Evolutionary conservation across 139 green algal genomes (phyloP), one percentile per base, ranked within the genome.

Genomic region (Choricystis sp.): DNA sequence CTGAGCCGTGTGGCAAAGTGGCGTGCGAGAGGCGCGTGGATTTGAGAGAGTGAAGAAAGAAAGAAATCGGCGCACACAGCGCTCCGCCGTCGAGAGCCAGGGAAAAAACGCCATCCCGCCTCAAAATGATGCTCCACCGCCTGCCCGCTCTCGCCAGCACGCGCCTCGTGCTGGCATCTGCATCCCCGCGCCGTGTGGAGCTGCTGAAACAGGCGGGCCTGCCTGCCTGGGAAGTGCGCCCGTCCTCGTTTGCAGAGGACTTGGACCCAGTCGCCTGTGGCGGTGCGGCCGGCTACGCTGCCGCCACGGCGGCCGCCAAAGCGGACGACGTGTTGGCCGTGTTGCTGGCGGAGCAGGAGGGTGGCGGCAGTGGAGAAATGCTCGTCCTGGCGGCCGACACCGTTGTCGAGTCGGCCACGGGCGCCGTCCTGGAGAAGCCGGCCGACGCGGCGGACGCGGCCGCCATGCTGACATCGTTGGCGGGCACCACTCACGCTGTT

Each of bases 361-460:
- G 23, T 14, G 5, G 40, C 16, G n/a, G 9, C 40, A 52, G 9
- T 9, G 9, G 9, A 21, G 64, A 74, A 27, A 67, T 79, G 57
- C 68, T 88, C 14, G 68, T 91, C 57, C 84, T 91, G 9, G 73
- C 62, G 0, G 78, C 84, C 48, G 84, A 91, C 67, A 91, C 84
- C 49, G 81, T 87, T 56, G 40, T 52, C 9, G 40, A 52, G 40
- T 16, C 9, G 9, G 40, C 9, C 40, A 52, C 40, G 40, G 80
- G 77, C 4, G 62, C 64, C 2, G 82, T 93, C 4, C 29, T 93
- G 27, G 85, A 93, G 67, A 93, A 93, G 64, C 83, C 85, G 19
- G 63, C 65, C 19, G 78, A 89, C 62, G 75, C 62, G 1, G 56
- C 26, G 0, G 69, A 93, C 49, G 83, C 83, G 4, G 67, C 70